A percentile compares a stretch with the other conserved stretches of the same genome.
Evolutionary conservation across 2,329 filamentous ascomycete species (phyloP).

Genomic region (Hansfordia pulvinata): DNA sequence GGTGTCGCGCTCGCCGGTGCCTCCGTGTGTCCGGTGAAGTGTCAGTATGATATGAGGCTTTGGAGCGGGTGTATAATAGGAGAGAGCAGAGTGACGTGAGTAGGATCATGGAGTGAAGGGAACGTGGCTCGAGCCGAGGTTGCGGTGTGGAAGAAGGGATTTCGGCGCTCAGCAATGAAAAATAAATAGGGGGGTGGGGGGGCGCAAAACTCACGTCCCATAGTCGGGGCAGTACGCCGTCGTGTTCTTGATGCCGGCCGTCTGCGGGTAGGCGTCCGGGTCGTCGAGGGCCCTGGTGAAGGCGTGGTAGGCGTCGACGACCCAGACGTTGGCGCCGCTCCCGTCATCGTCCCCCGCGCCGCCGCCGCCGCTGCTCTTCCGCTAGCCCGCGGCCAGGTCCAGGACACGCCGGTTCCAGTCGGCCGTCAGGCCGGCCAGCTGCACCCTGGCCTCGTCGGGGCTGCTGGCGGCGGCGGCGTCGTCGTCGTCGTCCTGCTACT

Average conservation of each 20-base stretch:
- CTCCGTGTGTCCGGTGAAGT: no score
- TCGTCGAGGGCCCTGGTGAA: slow-evolving; percentile 39
- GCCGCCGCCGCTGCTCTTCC: slow-evolving; percentile 14
- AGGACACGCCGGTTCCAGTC: slow-evolving; percentile 35
- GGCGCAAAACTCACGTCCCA: slow-evolving; percentile 28
- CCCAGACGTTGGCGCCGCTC: slow-evolving; percentile 32
- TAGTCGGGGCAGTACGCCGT: slow-evolving; percentile 41
- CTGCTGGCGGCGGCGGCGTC: slow-evolving; percentile 21
- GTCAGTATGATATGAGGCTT: no score
- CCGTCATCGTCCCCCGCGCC: no score
- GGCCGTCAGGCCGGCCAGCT: slow-evolving; percentile 37
- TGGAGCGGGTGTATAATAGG: no score
- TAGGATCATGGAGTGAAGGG: no score
- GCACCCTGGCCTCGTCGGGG: slow-evolving; percentile 22
- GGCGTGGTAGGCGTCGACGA: slow-evolving; percentile 36
- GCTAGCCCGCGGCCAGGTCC: slow-evolving; percentile 26
- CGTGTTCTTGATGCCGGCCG: slow-evolving; percentile 37
- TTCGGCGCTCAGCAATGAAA: slow-evolving; percentile 4
- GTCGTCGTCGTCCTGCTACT: no score
- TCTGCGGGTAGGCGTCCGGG: slow-evolving; percentile 32
- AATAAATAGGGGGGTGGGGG: not conserved
- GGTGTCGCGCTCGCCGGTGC: slow-evolving; percentile 26
- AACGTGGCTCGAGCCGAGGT: no score
- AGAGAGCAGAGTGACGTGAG: no score
- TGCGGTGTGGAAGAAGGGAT: not conserved